These are phyloP conservation scores for Neurospora cerealis DNA, from an alignment of 495 filamentous ascomycete species.

Conservation along the genomic window DNA sequence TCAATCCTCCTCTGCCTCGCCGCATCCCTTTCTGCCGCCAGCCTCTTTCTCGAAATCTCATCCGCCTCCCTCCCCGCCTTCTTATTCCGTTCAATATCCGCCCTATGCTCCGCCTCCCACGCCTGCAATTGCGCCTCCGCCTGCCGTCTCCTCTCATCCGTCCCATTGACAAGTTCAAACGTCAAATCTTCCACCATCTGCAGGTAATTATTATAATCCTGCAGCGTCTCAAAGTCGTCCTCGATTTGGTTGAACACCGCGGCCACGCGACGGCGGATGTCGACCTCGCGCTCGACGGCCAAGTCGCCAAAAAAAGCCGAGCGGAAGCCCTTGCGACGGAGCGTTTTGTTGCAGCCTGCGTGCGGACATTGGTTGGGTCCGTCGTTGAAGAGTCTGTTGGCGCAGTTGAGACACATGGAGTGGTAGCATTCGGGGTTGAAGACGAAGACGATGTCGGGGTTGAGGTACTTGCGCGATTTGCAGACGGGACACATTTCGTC, in stretches of 20 bases:
- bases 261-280: slow-evolving; percentile 73
- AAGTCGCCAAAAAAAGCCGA: slow-evolving; percentile 86
- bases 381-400: slow-evolving; percentile 84
- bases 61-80: slow-evolving; percentile 52
- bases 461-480: slow-evolving; percentile 91
- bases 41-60: slow-evolving; percentile 24
- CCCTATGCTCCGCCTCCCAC: slow-evolving; percentile 59
- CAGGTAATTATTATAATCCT: slow-evolving; percentile 86
- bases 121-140: slow-evolving; percentile 57
- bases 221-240: slow-evolving; percentile 78
- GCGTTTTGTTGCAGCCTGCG: slow-evolving; percentile 70
- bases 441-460: slow-evolving; percentile 83
- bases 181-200: slow-evolving; percentile 86
- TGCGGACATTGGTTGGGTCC: slow-evolving; percentile 88
- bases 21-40: slow-evolving; percentile 38
- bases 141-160: slow-evolving; percentile 48
- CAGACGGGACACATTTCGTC: slow-evolving; percentile 88
- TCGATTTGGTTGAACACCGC: slow-evolving; percentile 77
- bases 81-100: slow-evolving; percentile 63
- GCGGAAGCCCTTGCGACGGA: slow-evolving; percentile 77
- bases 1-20: slow-evolving; percentile 48
- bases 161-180: slow-evolving; percentile 71
- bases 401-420: slow-evolving; percentile 92
- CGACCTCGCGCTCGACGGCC: slow-evolving; percentile 84
- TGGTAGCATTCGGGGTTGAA: slow-evolving; percentile 99